A percentile compares a stretch with the other conserved stretches of the same genome.
Evolutionary conservation across 805 yeast genomes (phyloP).

Genomic region (Teunomyces atbi): DNA sequence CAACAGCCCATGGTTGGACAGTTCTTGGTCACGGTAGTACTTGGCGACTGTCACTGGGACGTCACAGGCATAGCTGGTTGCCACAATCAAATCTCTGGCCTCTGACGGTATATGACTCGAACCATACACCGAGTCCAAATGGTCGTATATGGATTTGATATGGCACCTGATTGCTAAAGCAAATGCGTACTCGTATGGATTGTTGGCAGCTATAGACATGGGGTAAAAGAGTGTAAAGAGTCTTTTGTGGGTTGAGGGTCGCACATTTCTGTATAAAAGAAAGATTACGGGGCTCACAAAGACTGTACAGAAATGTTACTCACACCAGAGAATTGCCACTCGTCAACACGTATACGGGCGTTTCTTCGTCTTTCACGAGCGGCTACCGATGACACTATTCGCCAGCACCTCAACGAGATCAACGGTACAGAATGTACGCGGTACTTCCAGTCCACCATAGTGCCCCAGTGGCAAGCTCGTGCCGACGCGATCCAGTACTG

Average conservation of each 20-base stretch:
- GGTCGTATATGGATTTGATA: constrained; percentile 14
- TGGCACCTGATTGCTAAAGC: constrained; percentile 24
- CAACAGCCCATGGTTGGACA: background rate
- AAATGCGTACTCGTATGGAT: constrained; percentile 19
- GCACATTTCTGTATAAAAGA: too few relatives aligned
- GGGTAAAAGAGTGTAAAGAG: background rate
- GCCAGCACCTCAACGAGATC: constrained; percentile 37
- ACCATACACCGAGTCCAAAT: constrained; percentile 1
- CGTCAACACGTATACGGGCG: constrained; percentile 33
- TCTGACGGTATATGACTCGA: constrained; percentile 13
- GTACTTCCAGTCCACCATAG: constrained; percentile 25
- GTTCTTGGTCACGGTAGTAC: background rate
- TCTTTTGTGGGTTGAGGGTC: background rate
- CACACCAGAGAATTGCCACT: constrained; percentile 32
- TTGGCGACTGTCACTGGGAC: background rate
- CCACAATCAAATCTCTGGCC: constrained; percentile 12
- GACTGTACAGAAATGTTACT: constrained; percentile 12
- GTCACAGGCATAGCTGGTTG: background rate
- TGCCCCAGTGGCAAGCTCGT: constrained; percentile 39
- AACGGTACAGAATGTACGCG: constrained; percentile 21
- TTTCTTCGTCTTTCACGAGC: constrained; percentile 39
- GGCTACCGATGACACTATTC: constrained; percentile 40
- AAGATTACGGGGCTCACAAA: too few relatives aligned
- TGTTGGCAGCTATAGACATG: background rate
- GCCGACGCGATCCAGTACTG: constrained; percentile 31